These are phyloP conservation scores for Kurtzmaniella quercitrusa DNA, from an alignment of 1,139 yeast species.

Conservation along the genomic window DNA sequence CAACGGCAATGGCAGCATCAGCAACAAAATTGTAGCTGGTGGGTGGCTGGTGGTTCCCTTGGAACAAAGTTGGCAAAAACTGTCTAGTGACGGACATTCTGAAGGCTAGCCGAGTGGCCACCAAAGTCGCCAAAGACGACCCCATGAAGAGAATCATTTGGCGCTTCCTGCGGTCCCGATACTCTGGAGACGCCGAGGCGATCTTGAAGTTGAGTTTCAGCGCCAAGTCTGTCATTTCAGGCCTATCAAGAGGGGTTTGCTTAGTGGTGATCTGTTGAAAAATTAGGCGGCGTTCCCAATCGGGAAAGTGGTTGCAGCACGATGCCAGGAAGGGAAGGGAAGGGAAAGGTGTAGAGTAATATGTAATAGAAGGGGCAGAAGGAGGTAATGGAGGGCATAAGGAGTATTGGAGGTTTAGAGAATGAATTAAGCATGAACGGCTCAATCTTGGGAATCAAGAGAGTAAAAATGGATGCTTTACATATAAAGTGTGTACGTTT, in stretches of 20 bases:
- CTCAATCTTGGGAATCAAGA: no score
- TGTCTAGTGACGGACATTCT: slow-evolving; percentile 70
- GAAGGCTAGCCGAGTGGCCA: slow-evolving; percentile 71
- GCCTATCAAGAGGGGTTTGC: background rate
- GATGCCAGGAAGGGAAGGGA: background rate
- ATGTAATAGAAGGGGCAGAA: no score
- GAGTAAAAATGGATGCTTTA: no score
- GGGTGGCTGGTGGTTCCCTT: slow-evolving; percentile 86
- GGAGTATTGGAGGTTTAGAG: no score
- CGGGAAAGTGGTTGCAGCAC: background rate
- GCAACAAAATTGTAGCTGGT: slow-evolving; percentile 65
- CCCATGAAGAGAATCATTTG: slow-evolving; percentile 74
- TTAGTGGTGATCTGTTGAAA: background rate
- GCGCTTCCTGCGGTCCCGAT: slow-evolving; percentile 54
- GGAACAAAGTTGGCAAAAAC: slow-evolving; percentile 74
- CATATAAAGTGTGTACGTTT: no score
- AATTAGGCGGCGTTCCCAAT: background rate
- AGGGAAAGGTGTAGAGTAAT: background rate
- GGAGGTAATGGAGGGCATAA: no score
- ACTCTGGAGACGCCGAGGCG: slow-evolving; percentile 36
- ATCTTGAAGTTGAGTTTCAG: slow-evolving; percentile 25
- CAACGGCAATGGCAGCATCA: slow-evolving; percentile 86
- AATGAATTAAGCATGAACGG: no score
- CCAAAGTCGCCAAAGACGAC: slow-evolving; percentile 66
- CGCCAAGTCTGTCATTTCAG: background rate